Evolutionary conservation across 768 basidiomycete genomes (phyloP).

Genomic region (Tulasnella sp.): DNA sequence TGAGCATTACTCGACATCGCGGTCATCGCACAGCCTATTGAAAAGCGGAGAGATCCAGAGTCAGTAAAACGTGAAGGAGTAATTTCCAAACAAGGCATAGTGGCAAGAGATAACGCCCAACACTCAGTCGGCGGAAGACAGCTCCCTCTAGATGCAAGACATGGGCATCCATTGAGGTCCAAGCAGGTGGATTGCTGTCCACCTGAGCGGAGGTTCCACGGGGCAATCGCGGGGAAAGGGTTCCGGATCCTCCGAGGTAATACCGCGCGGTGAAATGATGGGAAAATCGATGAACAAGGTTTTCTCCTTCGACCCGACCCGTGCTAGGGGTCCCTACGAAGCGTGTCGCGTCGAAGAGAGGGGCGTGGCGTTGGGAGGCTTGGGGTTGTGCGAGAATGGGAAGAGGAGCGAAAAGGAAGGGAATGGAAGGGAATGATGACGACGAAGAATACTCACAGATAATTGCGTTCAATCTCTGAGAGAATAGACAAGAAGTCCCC

Average conservation of each 20-base stretch:
- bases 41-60: conserved; percentile 7
- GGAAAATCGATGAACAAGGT: conserved; percentile 28
- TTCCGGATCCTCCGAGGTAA: conserved; percentile 21
- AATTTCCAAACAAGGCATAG: neutral
- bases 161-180: conserved; percentile 21
- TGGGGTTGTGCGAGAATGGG: neutral
- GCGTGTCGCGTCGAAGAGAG: conserved; percentile 7
- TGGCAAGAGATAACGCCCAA: conserved; percentile 12
- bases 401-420: conserved; percentile 2
- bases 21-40: conserved; percentile 32
- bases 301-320: conserved; percentile 21
- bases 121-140: conserved; percentile 17
- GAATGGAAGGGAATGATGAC: conserved; percentile 10
- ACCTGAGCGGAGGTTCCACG: conserved; percentile 9
- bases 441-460: conserved; percentile 49
- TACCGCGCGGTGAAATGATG: conserved; percentile 30
- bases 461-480: conserved; percentile 89
- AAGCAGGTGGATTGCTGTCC: neutral
- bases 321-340: conserved; percentile 11
- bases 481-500: conserved; percentile 93
- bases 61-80: conserved; percentile 18
- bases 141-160: neutral
- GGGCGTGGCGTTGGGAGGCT: neutral
- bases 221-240: conserved; percentile 16
- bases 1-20: conserved; percentile 30